Conservation (phyloP, 1,284 basidiomycete species). For the Austroboletus novae-zelandiae region DNA sequence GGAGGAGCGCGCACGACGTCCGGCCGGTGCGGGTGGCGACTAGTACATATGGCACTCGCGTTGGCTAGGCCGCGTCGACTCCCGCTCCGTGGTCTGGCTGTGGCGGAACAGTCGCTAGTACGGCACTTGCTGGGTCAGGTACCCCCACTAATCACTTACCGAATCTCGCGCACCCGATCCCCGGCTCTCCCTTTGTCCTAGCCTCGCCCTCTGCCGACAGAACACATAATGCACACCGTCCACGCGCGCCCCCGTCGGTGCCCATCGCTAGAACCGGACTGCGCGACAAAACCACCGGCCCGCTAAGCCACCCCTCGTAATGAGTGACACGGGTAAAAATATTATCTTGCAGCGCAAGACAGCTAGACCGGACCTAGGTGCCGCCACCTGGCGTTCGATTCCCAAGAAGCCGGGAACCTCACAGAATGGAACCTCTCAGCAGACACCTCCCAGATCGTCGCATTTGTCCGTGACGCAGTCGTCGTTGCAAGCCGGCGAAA, state of each 20-base stretch:
- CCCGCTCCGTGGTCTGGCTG: not conserved
- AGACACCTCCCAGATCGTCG: constrained; percentile 17
- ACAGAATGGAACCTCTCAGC: constrained; percentile 20
- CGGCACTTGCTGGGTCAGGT: constrained; percentile 14
- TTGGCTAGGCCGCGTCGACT: not conserved
- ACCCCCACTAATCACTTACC: constrained; percentile 4
- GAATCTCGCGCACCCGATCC: constrained; percentile 26
- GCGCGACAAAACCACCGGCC: constrained; percentile 16
- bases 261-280: constrained; percentile 1
- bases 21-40: not conserved
- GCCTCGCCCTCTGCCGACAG: not conserved
- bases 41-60: not conserved
- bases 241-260: not conserved
- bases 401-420: constrained; percentile 3
- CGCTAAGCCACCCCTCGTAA: constrained; percentile 24
- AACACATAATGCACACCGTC: constrained; percentile 16
- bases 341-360: not conserved
- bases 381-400: not conserved
- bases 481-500: constrained; percentile 3
- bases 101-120: constrained; percentile 21
- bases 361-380: not conserved
- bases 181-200: not conserved
- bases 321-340: constrained; percentile 19
- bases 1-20: too few species aligned
- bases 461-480: not conserved